Conservation (phyloP, 345 rosid genomes). For the Reutealis trisperma region DNA sequence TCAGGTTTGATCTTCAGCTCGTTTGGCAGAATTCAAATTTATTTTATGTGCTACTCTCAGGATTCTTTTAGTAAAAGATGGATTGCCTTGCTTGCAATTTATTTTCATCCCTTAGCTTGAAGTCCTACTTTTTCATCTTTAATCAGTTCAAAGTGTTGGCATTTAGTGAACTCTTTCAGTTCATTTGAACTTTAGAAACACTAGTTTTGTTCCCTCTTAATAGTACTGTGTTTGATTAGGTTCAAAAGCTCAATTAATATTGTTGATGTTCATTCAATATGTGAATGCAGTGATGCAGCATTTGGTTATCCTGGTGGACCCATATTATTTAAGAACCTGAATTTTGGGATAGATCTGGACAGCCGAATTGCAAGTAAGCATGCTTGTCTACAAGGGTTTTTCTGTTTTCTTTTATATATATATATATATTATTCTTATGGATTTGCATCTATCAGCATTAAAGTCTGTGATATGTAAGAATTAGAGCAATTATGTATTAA, state of each 20-base stretch:
- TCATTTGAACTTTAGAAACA: background rate
- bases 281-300: conserved; percentile 83
- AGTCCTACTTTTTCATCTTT: background rate
- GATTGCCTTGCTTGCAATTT: background rate
- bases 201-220: background rate
- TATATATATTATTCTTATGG: background rate
- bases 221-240: background rate
- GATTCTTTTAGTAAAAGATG: background rate
- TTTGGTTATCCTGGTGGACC: conserved; percentile 98
- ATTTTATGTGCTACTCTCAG: background rate
- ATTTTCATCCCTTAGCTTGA: background rate
- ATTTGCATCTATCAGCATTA: background rate
- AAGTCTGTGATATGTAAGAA: background rate
- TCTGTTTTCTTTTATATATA: background rate
- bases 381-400: conserved; percentile 2
- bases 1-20: conserved; percentile 63
- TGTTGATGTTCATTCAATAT: conserved; percentile 25
- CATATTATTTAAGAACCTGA: conserved; percentile 78
- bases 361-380: conserved; percentile 97
- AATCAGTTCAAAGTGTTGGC: background rate
- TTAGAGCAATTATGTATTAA: background rate
- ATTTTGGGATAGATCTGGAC: conserved; percentile 97
- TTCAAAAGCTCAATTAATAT: background rate
- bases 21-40: conserved; percentile 12
- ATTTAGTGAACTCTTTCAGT: background rate